Conservation (phyloP, 768 basidiomycete species). For the Boletus insuetus region DNA sequence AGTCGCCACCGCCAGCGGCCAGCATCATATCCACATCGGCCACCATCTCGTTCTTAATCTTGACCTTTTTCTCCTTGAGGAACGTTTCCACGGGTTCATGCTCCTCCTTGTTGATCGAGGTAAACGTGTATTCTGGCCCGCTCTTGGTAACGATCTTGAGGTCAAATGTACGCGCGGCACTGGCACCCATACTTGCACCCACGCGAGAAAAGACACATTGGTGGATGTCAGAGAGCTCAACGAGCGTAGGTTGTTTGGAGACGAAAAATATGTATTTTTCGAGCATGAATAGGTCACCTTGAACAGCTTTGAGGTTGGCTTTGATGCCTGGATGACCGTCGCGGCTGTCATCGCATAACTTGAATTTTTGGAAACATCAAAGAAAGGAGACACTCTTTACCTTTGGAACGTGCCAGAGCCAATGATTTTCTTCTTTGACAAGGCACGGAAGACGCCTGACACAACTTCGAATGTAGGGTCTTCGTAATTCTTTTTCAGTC, state of each 20-base stretch:
- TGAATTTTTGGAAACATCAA: background rate
- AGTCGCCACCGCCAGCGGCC: conserved; percentile 59
- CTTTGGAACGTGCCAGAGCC: conserved; percentile 85
- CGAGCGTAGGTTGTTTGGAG: conserved; percentile 88
- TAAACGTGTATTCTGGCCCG: conserved; percentile 86
- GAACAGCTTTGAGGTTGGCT: conserved; percentile 93
- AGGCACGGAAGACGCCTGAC: conserved; percentile 86
- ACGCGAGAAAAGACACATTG: conserved; percentile 93
- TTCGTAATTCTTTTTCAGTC: conserved; percentile 91
- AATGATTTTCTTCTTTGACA: conserved; percentile 89
- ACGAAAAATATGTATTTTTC: conserved; percentile 99
- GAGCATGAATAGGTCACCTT: conserved; percentile 96
- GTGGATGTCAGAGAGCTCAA: conserved; percentile 87
- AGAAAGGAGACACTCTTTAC: conserved; percentile 35
- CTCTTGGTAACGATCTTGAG: conserved; percentile 83
- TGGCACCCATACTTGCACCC: conserved; percentile 76
- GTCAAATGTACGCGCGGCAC: conserved; percentile 91
- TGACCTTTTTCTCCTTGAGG: conserved; percentile 86
- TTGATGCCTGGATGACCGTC: conserved; percentile 94
- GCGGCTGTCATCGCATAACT: conserved; percentile 47
- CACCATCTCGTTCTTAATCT: conserved; percentile 93
- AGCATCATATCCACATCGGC: conserved; percentile 80
- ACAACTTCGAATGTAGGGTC: conserved; percentile 95
- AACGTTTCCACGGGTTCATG: conserved; percentile 83
- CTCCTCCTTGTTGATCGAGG: conserved; percentile 94